These are phyloP conservation scores for Trichoderma sp. DNA, from an alignment of 2,329 filamentous ascomycete genomes.

Conservation along the genomic window DNA sequence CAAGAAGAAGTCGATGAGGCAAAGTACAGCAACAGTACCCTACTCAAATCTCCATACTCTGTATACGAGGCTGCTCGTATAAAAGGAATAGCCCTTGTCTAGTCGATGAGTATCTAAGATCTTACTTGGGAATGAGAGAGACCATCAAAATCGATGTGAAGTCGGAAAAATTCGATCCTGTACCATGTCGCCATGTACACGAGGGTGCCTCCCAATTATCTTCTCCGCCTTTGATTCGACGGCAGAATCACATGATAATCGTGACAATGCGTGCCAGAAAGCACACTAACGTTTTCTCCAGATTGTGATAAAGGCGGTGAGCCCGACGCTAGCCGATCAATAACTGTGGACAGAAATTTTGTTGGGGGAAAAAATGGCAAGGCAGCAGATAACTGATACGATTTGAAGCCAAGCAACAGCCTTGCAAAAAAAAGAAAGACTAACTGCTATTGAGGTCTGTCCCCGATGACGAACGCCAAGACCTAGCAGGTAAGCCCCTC, in stretches of 20 bases:
- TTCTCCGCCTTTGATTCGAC: neutral
- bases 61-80: neutral
- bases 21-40: neutral
- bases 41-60: neutral
- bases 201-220: neutral
- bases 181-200: neutral
- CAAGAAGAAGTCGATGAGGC: neutral
- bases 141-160: neutral
- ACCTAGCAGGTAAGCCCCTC: neutral
- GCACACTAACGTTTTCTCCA: neutral
- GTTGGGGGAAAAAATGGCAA: neutral
- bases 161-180: neutral
- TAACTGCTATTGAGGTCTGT: neutral
- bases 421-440: neutral
- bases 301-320: slow-evolving; percentile 2
- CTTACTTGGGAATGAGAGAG: too few species aligned
- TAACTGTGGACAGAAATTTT: neutral
- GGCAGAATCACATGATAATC: slow-evolving; percentile 19
- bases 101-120: neutral
- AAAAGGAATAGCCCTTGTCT: neutral
- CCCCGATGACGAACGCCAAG: slow-evolving; percentile 17
- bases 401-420: neutral
- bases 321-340: neutral
- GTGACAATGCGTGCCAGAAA: neutral
- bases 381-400: neutral